Evolutionary conservation across 768 basidiomycete genomes (phyloP), one percentile per base, ranked within the genome.

Genomic region (Cystofilobasidium macerans): DNA sequence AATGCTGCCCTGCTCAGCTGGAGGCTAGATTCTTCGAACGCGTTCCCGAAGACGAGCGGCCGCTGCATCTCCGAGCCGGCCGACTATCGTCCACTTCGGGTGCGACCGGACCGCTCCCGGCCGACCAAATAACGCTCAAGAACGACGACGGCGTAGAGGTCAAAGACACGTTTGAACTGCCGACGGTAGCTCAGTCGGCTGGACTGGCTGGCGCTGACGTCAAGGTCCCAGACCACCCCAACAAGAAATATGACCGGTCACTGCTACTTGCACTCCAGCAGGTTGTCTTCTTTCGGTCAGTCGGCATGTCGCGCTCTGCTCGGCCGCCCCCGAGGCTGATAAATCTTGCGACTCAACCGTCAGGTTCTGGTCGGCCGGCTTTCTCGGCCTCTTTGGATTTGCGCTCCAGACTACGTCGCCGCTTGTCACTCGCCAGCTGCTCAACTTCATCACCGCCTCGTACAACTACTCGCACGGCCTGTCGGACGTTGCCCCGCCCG

Each of bases 391-490:
- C 0, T 48, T 75, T 24, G 68, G 72, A 33, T 36, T 53, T 43
- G 51, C 45, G 3, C 48, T 83, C 47, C 78, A 78, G 58, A 81
- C 82, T 7, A 81, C 81, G 0, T 80, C 82, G 3, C 83, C 84
- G 0, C 79, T 86, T 0, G 73, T 85, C 22, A 82, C 77, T 69
- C 83, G 84, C 69, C 78, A 81, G 22, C 72, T 86, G 4, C 75
- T 86, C 30, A 79, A 79, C 1, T 86, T 82, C 82, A 78, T 85
- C 9, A 76, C 79, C 0, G 77, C 80, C 4, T 80, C 81, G 0
- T 85, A 81, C 71, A 59, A 28, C 73, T 32, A 81, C 77, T 38
- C 67, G n/a, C 69, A 74, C 73, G 71, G 76, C 73, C 33, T 72
- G 78, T 73, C 76, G 0, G 71, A 76, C 38, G 53, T 79, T 67